These are phyloP conservation scores for Paramecium caudatum DNA, from an alignment of 73 alveolate genomes.

Conservation along the genomic window DNA sequence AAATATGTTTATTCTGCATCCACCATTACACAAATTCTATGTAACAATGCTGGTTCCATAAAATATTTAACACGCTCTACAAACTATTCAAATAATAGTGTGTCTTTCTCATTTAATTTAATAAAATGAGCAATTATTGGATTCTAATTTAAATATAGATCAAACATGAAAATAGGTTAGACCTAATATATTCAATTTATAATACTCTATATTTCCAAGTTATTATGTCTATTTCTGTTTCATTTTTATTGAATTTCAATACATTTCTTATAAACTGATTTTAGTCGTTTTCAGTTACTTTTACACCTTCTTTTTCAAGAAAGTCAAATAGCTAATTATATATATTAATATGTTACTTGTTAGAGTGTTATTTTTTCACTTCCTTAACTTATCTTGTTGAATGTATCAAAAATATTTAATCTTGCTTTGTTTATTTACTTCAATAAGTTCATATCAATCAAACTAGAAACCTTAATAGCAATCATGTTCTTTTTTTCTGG, in stretches of 20 bases:
- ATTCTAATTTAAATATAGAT: background rate
- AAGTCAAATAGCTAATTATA: background rate
- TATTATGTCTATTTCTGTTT: conserved; percentile 9
- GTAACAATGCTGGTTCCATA: conserved; percentile 61
- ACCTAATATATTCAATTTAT: background rate
- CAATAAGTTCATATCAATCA: conserved; percentile 68
- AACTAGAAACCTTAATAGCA: conserved; percentile 70
- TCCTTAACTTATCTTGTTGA: conserved; percentile 35
- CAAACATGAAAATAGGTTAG: conserved; percentile 58
- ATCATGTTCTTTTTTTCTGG: conserved; percentile 36
- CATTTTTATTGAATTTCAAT: background rate
- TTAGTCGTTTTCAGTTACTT: background rate
- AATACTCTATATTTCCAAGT: conserved; percentile 61
- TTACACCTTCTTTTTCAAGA: conserved; percentile 63
- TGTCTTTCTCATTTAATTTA: conserved; percentile 54
- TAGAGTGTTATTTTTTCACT: background rate
- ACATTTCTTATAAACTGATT: background rate
- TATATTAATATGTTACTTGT: background rate
- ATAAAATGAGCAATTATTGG: conserved; percentile 25
- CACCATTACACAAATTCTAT: conserved; percentile 27
- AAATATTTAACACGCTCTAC: conserved; percentile 61
- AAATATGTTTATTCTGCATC: conserved; percentile 75
- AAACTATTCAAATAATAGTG: conserved; percentile 27
- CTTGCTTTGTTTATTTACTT: conserved; percentile 62
- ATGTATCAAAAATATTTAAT: background rate